Percentiles rank a stretch among this genome's conserved stretches.
phyloP scores from a whole-genome alignment of 495 filamentous ascomycete genomes.

The Penicillium longicatenatum region DNA sequence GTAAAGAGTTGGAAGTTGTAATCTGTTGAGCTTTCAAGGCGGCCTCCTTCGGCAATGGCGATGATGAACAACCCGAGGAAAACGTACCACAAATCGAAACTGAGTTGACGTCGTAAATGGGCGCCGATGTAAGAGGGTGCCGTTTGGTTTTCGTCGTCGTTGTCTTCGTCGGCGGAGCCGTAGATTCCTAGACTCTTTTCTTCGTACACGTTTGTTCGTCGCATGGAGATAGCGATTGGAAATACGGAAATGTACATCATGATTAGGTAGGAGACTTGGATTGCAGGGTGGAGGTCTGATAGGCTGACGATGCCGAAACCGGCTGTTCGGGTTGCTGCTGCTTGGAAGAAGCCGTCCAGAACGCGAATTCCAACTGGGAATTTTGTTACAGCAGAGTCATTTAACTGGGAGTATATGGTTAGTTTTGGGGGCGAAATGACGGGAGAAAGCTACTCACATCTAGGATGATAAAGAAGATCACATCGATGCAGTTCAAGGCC shows the following conservation, averaged over 20 bases:
- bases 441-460: slow-evolving; percentile 60
- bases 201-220: slow-evolving; percentile 95
- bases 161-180: slow-evolving; percentile 44
- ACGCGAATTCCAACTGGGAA: slow-evolving; percentile 69
- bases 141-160: slow-evolving; percentile 45
- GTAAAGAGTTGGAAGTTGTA: slow-evolving; percentile 75
- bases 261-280: slow-evolving; percentile 92
- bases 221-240: slow-evolving; percentile 91
- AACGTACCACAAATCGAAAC: slow-evolving; percentile 94
- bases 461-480: slow-evolving; percentile 86
- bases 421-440: slow-evolving; percentile 1
- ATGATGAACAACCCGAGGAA: slow-evolving; percentile 89
- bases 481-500: slow-evolving; percentile 75
- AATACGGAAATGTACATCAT: slow-evolving; percentile 99
- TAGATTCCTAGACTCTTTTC: slow-evolving; percentile 90
- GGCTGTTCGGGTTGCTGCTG: slow-evolving; percentile 81
- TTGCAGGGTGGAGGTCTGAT: slow-evolving; percentile 77
- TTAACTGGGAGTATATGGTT: slow-evolving; percentile 52
- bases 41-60: slow-evolving; percentile 73
- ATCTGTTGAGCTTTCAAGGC: slow-evolving; percentile 56
- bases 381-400: slow-evolving; percentile 63
- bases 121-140: slow-evolving; percentile 81
- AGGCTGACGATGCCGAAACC: slow-evolving; percentile 82
- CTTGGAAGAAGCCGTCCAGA: slow-evolving; percentile 85
- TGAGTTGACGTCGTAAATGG: slow-evolving; percentile 86